These are phyloP conservation scores for Colletotrichum navitas DNA, from an alignment of 2,329 filamentous ascomycete genomes.

Conservation along the genomic window DNA sequence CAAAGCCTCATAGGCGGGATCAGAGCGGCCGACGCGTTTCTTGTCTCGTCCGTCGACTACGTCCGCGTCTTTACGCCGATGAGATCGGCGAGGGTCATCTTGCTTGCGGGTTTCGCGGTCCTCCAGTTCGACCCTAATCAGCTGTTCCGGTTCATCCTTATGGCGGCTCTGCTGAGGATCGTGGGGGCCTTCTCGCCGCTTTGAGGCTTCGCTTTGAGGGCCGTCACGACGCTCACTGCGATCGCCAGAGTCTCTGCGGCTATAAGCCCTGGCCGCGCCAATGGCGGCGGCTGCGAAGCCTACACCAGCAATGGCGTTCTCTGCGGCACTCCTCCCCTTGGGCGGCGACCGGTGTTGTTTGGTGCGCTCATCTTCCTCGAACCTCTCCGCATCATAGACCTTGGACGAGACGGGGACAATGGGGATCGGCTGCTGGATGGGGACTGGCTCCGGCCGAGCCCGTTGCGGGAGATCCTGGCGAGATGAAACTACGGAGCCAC, in stretches of 20 bases:
- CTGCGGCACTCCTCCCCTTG: slow-evolving; percentile 56
- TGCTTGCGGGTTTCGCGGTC: slow-evolving; percentile 51
- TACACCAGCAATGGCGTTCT: slow-evolving; percentile 61
- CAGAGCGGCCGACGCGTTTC: slow-evolving; percentile 47
- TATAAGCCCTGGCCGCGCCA: slow-evolving; percentile 60
- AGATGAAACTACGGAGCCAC: slow-evolving; percentile 61
- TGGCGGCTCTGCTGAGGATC: slow-evolving; percentile 47
- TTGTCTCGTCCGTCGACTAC: slow-evolving; percentile 44
- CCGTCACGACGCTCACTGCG: slow-evolving; percentile 46
- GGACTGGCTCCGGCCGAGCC: slow-evolving; percentile 69
- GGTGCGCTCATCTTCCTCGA: slow-evolving; percentile 53
- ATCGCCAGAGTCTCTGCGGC: slow-evolving; percentile 48
- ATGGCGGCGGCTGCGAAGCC: slow-evolving; percentile 63
- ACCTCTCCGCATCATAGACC: slow-evolving; percentile 69
- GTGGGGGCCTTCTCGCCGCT: slow-evolving; percentile 38
- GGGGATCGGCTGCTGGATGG: slow-evolving; percentile 88
- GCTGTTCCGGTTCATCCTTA: slow-evolving; percentile 45
- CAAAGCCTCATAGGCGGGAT: slow-evolving; percentile 45
- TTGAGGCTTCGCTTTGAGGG: slow-evolving; percentile 19
- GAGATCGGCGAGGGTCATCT: slow-evolving; percentile 44
- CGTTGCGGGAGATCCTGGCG: slow-evolving; percentile 56
- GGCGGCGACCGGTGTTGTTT: slow-evolving; percentile 49
- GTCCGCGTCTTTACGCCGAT: slow-evolving; percentile 42
- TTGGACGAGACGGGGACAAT: slow-evolving; percentile 77
- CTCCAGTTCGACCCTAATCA: slow-evolving; percentile 38